Conservation (phyloP, 148 eudicot species). For the Drosera capensis region DNA sequence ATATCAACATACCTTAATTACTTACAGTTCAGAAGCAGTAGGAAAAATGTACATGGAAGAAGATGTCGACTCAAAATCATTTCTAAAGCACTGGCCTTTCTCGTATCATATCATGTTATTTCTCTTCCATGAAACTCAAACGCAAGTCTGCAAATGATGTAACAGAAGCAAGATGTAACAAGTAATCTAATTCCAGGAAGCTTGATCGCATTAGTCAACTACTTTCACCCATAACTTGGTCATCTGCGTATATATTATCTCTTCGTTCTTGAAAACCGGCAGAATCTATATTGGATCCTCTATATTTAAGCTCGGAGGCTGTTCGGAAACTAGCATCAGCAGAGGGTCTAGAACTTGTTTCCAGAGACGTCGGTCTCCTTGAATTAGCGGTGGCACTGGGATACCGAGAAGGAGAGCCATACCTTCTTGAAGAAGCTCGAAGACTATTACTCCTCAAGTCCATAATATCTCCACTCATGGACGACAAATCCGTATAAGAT, state of each 20-base stretch:
- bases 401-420: constrained; percentile 72
- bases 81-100: too few species aligned
- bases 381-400: constrained; percentile 32
- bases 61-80: too few species aligned
- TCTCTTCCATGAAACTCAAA: too few species aligned
- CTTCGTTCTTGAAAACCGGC: constrained; percentile 53
- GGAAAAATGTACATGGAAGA: too few species aligned
- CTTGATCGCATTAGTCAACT: too few species aligned
- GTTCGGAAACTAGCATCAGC: constrained; percentile 55
- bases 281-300: constrained; percentile 61
- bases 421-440: constrained; percentile 64
- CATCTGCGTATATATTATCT: constrained; percentile 31
- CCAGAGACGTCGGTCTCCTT: constrained; percentile 36
- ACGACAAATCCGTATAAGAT: constrained; percentile 36
- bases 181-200: too few species aligned
- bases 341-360: constrained; percentile 44
- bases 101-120: too few species aligned
- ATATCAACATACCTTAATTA: too few species aligned
- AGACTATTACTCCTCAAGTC: constrained; percentile 51
- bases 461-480: constrained; percentile 46
- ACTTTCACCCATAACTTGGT: constrained; percentile 22
- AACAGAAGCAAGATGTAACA: too few species aligned
- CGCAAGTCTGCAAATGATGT: too few species aligned
- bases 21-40: too few species aligned
- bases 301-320: constrained; percentile 57